Base-by-base conservation (phyloP, 306 rosid species). In the Geum urbanum region DNA sequence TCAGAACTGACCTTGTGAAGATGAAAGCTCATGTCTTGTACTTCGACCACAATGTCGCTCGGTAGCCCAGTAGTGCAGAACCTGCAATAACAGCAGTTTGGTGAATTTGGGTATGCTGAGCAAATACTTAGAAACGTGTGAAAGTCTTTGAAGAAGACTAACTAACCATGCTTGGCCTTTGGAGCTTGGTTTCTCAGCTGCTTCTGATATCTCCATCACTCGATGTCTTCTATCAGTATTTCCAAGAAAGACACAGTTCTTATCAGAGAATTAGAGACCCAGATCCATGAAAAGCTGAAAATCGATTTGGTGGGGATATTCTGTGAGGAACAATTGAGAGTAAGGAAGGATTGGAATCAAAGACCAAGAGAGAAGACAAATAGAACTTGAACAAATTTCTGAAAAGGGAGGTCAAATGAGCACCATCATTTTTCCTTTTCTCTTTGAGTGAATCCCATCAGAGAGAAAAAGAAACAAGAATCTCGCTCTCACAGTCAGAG, bases 31-130 rank as follows among this genome's bases (percentile, higher is more conserved):
- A 94, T 94, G 84, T 91, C 92, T 63, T 80, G 87, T 12, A 94
- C 96, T 74, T 89, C 96, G 2, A 91, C 72, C 46, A 87, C 91
- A 86, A 94, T 87, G 96, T 94, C 99, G 74, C 99, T 94, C 0
- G 99, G 96, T 50, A 91, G 81, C 14, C 99, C 99, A 15, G 92
- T 94, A 27, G 99, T 94, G 74, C 99, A 94, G 78, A 94, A 94
- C 97, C 97, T 91, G 81, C 35, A 64, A 20, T 44, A 44, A 49
- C 65, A 62, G 54, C 27, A 46, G 19, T 19, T 41, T 54, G 22
- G 40, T 13, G 4, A 69, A 69, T 7, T 12, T 56, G 74, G 65
- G 66, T 44, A 5, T 43, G 27, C 11, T 32, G 37, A 27, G 45
- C 11, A 9, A 35, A 63, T 22, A 72, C 27, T 49, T 24, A 24